Conservation (phyloP, 2,329 filamentous ascomycete species). For the Pseudogymnoascus sp. region DNA sequence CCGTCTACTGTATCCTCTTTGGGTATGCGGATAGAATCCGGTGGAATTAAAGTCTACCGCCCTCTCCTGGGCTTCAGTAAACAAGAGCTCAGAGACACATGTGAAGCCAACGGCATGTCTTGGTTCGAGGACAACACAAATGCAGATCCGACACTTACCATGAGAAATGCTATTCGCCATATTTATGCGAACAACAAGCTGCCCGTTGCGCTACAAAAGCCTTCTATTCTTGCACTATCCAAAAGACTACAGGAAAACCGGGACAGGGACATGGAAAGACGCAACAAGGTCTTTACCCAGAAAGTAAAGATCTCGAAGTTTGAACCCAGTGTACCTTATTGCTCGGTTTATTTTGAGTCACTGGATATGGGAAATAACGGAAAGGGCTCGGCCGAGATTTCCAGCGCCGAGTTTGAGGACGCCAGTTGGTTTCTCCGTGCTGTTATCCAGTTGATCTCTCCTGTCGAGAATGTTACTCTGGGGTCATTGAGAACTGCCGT, state of each 20-base stretch:
- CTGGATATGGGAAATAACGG: background rate
- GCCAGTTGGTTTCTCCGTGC: conserved; percentile 14
- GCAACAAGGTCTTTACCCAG: conserved; percentile 44
- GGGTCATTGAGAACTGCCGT: conserved; percentile 35
- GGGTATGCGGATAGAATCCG: conserved; percentile 45
- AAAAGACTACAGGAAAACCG: conserved; percentile 40
- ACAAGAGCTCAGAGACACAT: conserved; percentile 64
- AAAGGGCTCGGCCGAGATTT: conserved; percentile 14
- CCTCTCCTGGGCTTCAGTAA: conserved; percentile 66
- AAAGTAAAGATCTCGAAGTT: conserved; percentile 29
- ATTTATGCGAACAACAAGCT: conserved; percentile 50
- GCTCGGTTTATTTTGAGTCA: background rate
- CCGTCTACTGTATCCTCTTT: conserved; percentile 11
- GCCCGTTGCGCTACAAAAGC: conserved; percentile 60
- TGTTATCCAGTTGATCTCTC: conserved; percentile 41
- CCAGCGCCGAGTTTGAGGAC: background rate
- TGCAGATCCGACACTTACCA: conserved; percentile 62
- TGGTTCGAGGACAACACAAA: conserved; percentile 90
- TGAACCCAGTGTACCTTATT: conserved; percentile 29
- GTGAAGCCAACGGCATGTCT: conserved; percentile 52
- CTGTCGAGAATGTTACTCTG: conserved; percentile 35
- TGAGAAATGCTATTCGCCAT: conserved; percentile 71
- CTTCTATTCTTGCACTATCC: conserved; percentile 54
- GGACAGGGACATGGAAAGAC: conserved; percentile 40
- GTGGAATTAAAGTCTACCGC: conserved; percentile 58